Percentiles rank a stretch among this genome's conserved stretches.
phyloP scores from a whole-genome alignment of 352 stramenopile genomes.

The Thalassiosira oceanica region DNA sequence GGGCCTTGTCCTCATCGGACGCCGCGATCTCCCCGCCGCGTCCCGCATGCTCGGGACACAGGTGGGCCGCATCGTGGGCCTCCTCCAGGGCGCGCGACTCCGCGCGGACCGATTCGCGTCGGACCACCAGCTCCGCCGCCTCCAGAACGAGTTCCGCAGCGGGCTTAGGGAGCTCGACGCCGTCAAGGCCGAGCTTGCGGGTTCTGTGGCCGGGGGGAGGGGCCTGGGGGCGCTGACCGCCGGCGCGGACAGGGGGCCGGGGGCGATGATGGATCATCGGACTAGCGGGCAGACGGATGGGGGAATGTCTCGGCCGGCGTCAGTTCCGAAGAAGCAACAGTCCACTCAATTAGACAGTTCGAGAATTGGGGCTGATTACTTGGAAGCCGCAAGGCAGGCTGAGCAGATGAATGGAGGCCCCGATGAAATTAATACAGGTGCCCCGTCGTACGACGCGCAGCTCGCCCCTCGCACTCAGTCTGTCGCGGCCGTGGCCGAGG shows the following conservation, averaged over 20 bases:
- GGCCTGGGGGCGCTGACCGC: conserved; percentile 44
- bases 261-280: neutral
- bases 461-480: conserved; percentile 46
- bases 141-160: conserved; percentile 76
- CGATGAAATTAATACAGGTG: neutral
- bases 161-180: conserved; percentile 73
- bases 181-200: conserved; percentile 70
- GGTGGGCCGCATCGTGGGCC: conserved; percentile 65
- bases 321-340: neutral
- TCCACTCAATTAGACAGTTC: neutral
- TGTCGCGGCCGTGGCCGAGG: conserved; percentile 60
- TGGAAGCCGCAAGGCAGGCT: conserved; percentile 22
- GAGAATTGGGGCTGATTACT: conserved; percentile 26
- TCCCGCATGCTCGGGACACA: conserved; percentile 53
- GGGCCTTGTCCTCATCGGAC: conserved; percentile 50
- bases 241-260: conserved; percentile 29
- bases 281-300: no score
- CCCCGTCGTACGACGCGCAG: neutral
- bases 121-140: conserved; percentile 62
- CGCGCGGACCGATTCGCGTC: conserved; percentile 65
- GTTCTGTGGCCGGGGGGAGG: conserved; percentile 33
- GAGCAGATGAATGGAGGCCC: conserved; percentile 8
- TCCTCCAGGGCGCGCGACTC: conserved; percentile 69
- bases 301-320: neutral
- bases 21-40: conserved; percentile 58